These are phyloP conservation scores for Globisporangium parvum DNA, from an alignment of 352 stramenopile species.

Conservation along the genomic window DNA sequence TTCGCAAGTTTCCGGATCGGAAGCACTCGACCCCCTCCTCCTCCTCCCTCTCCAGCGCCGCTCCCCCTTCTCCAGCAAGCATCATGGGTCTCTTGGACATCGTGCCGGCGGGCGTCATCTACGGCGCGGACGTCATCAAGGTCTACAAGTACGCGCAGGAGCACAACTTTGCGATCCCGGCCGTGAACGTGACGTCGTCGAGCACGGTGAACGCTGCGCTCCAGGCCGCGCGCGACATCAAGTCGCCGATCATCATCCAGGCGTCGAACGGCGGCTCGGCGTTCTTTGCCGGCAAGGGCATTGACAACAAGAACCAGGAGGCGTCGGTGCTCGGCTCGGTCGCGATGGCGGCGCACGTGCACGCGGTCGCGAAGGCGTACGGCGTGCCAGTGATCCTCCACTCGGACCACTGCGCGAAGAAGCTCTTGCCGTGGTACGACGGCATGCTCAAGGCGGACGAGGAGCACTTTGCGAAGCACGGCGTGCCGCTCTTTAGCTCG, in stretches of 20 bases:
- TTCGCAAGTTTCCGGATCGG: conserved; percentile 15
- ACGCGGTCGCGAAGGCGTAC: conserved; percentile 95
- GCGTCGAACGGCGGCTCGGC: conserved; percentile 97
- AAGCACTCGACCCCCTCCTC: conserved; percentile 7
- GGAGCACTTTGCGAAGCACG: conserved; percentile 93
- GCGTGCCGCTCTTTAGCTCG: conserved; percentile 94
- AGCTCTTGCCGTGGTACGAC: conserved; percentile 97
- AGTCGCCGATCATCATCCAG: conserved; percentile 97
- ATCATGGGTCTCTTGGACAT: conserved; percentile 84
- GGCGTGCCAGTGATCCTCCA: conserved; percentile 96
- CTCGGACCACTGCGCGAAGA: conserved; percentile 99
- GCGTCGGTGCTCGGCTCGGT: conserved; percentile 79
- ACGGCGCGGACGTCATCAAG: conserved; percentile 83
- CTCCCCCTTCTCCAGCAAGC: background rate
- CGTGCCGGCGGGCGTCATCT: conserved; percentile 81
- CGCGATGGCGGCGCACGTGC: conserved; percentile 94
- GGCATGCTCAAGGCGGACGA: conserved; percentile 94
- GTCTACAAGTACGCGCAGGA: conserved; percentile 93
- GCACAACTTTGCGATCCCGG: conserved; percentile 96
- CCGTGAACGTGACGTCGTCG: conserved; percentile 96
- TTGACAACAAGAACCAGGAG: conserved; percentile 93
- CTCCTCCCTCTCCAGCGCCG: background rate
- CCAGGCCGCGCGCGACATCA: conserved; percentile 94
- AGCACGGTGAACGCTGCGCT: conserved; percentile 96
- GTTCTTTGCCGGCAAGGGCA: conserved; percentile 96